Conservation (phyloP, 2,329 filamentous ascomycete species). For the Aspergillus hiratsukae region DNA sequence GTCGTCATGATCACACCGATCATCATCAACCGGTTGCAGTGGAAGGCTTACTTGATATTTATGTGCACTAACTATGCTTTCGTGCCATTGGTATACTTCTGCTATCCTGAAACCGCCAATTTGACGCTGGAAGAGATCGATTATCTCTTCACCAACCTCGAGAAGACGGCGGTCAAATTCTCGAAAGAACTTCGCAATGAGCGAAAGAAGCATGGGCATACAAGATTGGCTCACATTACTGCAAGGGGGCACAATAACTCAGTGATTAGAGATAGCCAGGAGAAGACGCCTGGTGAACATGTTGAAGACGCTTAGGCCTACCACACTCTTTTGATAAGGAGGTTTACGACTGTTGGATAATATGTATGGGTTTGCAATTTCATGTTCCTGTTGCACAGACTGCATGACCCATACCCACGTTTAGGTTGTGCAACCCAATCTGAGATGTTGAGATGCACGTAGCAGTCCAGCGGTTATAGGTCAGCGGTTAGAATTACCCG, state of each 20-base stretch:
- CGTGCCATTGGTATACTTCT: slow-evolving; percentile 42
- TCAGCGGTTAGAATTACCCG: too few relatives aligned
- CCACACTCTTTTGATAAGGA: neutral
- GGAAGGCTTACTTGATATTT: slow-evolving; percentile 36
- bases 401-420: too few relatives aligned
- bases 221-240: too few relatives aligned
- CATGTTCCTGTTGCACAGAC: too few relatives aligned
- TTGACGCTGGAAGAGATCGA: slow-evolving; percentile 43
- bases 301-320: neutral
- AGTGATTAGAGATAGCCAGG: neutral
- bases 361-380: too few relatives aligned
- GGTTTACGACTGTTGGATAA: neutral
- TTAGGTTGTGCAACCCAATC: too few relatives aligned
- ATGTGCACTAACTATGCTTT: slow-evolving; percentile 33
- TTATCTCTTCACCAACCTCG: slow-evolving; percentile 31
- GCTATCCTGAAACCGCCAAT: slow-evolving; percentile 41
- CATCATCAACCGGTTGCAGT: slow-evolving; percentile 29
- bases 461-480: too few relatives aligned
- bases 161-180: slow-evolving; percentile 14
- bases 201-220: slow-evolving; percentile 8
- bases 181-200: slow-evolving; percentile 17
- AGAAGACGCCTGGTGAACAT: neutral
- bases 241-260: too few relatives aligned
- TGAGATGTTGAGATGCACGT: too few relatives aligned
- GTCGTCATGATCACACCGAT: slow-evolving; percentile 34